phyloP scores from a whole-genome alignment of 345 rosid genomes.

The Eucalyptus rudis region DNA sequence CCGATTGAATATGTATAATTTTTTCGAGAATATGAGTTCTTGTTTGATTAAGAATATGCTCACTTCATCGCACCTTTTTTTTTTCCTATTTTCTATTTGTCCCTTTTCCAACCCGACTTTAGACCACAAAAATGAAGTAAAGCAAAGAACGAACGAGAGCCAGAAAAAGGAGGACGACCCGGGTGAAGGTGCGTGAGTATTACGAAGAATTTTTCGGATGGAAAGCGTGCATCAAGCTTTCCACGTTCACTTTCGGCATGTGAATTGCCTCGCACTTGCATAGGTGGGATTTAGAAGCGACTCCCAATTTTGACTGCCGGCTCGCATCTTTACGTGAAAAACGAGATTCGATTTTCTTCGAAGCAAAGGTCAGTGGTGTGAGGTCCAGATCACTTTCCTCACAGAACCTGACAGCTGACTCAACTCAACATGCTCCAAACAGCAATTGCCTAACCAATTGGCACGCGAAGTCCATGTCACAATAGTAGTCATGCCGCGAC shows the following conservation, averaged over 20 bases:
- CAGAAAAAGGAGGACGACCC: not conserved
- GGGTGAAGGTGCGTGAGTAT: not conserved
- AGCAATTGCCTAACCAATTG: not conserved
- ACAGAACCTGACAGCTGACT: not conserved
- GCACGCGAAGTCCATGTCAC: not conserved
- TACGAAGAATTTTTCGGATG: not conserved
- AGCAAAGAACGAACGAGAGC: not conserved
- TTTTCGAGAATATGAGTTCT: not conserved
- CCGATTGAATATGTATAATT: not conserved
- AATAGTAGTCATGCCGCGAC: not conserved
- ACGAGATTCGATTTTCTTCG: not conserved
- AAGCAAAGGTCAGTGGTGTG: not conserved
- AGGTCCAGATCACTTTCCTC: not conserved
- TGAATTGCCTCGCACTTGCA: not conserved
- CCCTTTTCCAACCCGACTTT: not conserved
- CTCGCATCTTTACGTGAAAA: not conserved
- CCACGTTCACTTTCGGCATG: not conserved
- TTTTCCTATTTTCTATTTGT: not conserved
- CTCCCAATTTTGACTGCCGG: not conserved
- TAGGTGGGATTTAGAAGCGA: not conserved
- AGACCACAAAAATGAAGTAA: not conserved
- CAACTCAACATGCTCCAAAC: not conserved
- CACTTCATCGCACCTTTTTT: not conserved
- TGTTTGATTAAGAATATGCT: not conserved
- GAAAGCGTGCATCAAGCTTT: not conserved